phyloP scores from a whole-genome alignment of 23 red algal species.

The Gracilariopsis chorda region DNA sequence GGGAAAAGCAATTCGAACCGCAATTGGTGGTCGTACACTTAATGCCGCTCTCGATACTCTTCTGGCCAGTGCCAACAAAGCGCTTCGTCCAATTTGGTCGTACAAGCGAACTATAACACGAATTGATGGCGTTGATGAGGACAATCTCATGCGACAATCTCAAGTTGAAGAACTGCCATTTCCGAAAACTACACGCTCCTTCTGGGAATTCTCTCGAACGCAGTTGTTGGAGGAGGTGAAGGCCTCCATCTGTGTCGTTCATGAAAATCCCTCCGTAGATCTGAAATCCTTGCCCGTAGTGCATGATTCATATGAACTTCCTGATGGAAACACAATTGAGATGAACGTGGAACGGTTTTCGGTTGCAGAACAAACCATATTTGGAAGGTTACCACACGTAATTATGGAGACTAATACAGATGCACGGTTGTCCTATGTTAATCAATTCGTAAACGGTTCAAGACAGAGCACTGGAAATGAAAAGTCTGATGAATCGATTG shows the following conservation, averaged over 20 bases:
- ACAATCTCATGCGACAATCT: constrained; percentile 30
- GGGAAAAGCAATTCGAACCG: constrained; percentile 62
- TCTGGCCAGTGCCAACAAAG: neutral
- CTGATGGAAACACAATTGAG: constrained; percentile 79
- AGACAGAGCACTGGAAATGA: neutral
- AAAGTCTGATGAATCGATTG: constrained; percentile 6
- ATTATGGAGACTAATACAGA: constrained; percentile 18
- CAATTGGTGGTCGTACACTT: constrained; percentile 57
- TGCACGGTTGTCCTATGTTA: constrained; percentile 48
- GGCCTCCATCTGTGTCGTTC: constrained; percentile 73
- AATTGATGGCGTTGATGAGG: constrained; percentile 58
- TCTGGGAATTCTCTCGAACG: constrained; percentile 39
- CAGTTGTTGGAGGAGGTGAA: constrained; percentile 83
- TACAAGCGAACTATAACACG: constrained; percentile 48
- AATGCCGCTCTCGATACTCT: constrained; percentile 13
- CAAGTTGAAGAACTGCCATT: constrained; percentile 57
- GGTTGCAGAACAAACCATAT: constrained; percentile 50
- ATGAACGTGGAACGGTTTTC: constrained; percentile 65
- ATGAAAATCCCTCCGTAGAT: constrained; percentile 52
- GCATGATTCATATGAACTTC: constrained; percentile 59
- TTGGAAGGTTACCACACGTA: constrained; percentile 53
- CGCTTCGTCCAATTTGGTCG: constrained; percentile 69
- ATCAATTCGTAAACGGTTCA: constrained; percentile 43
- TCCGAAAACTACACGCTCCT: constrained; percentile 48
- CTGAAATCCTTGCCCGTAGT: constrained; percentile 54